Base-by-base conservation (phyloP, 257 asterid species). In the Mentha longifolia region DNA sequence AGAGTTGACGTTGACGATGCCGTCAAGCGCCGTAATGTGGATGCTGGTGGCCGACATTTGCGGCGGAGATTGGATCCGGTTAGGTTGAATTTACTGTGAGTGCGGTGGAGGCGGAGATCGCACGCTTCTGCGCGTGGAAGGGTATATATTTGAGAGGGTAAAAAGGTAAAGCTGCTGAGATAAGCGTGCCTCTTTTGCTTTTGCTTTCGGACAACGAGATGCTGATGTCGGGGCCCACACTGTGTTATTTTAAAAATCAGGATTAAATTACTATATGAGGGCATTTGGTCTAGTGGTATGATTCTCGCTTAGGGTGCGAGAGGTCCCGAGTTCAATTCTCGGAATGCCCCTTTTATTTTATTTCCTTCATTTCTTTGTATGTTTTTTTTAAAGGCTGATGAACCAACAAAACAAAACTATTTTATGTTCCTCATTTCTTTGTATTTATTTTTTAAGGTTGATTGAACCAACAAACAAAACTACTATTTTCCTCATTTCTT, bases 241-340 rank as follows among this genome's bases (percentile, higher is more conserved):
- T 9, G 45, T 39, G 45, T n/a, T n/a, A n/a, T n/a, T n/a, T n/a
- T n/a, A n/a, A n/a, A n/a, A n/a, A n/a, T n/a, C n/a, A n/a, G n/a
- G n/a, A n/a, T n/a, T n/a, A n/a, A n/a, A n/a, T n/a, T n/a, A n/a
- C n/a, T n/a, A n/a, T n/a, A n/a, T n/a, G n/a, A n/a, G n/a, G 90
- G 92, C 89, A 85, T 87, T 85, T 85, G 96, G 94, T 87, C 94
- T 91, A 87, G 97, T 91, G 92, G 89, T 85, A 87, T 87, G 92
- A 89, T 89, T 89, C 92, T 85, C 88, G 83, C 92, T 92, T 89
- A 65, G 89, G 95, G 97, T 81, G 97, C 87, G 86, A 87, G 96
- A 84, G 90, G 96, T 85, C 89, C 87, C 80, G 85, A 87, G 91
- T 84, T 88, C 83, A 79, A 92, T 89, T 89, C 88, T 92, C 86